Evolutionary conservation across 1,139 yeast species (phyloP).

Genomic region (Pichia sp.): DNA sequence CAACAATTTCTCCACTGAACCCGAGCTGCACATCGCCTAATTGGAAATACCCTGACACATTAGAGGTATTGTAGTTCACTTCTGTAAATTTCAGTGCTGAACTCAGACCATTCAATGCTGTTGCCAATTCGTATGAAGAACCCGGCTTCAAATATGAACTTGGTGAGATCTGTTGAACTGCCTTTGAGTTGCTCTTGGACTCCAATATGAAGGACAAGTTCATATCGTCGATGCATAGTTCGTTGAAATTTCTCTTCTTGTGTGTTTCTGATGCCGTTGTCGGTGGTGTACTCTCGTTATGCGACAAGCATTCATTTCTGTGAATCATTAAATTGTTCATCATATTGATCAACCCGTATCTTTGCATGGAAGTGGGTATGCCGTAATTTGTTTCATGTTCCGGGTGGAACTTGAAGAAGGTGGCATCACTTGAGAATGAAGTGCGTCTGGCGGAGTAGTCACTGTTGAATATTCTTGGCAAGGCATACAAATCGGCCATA

Average conservation of each 20-base stretch:
- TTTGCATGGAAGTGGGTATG: slow-evolving; percentile 20
- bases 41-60: slow-evolving; percentile 23
- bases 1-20: slow-evolving; percentile 29
- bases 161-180: neutral
- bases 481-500: neutral
- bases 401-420: slow-evolving; percentile 28
- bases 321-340: slow-evolving; percentile 26
- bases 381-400: slow-evolving; percentile 23
- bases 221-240: slow-evolving; percentile 11
- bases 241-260: slow-evolving; percentile 20
- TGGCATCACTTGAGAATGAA: slow-evolving; percentile 14
- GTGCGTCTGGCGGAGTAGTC: neutral
- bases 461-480: neutral
- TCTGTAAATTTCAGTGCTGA: slow-evolving; percentile 24
- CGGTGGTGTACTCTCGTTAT: too few relatives aligned
- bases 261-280: too few relatives aligned
- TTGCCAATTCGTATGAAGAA: slow-evolving; percentile 19
- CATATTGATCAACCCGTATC: slow-evolving; percentile 24
- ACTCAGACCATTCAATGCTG: slow-evolving; percentile 12
- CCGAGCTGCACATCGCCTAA: slow-evolving; percentile 20
- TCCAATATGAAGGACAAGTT: neutral
- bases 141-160: slow-evolving; percentile 29
- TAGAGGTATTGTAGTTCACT: slow-evolving; percentile 16
- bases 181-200: neutral
- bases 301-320: slow-evolving; percentile 11